A percentile compares a stretch with the other conserved stretches of the same genome.
phyloP scores from a whole-genome alignment of 305 asterid species.

The Ilex paraguariensis region DNA sequence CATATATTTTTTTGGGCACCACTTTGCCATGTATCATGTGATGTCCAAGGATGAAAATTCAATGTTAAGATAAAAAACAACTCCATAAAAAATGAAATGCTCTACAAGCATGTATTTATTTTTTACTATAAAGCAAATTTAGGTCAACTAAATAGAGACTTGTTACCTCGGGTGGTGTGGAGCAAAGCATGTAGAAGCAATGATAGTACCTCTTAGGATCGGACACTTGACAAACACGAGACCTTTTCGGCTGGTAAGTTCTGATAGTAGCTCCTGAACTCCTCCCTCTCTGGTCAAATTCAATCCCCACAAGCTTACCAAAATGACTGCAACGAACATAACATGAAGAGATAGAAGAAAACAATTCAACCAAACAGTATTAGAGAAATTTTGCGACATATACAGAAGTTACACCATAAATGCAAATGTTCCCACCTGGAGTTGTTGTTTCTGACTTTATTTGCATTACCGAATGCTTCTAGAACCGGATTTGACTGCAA shows the following conservation, averaged over 20 bases:
- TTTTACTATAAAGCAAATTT: not conserved
- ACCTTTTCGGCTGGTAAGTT: conserved; percentile 83
- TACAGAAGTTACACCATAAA: not conserved
- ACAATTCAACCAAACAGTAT: not conserved
- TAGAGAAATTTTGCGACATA: conserved; percentile 11
- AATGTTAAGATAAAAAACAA: not conserved
- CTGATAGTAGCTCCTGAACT: conserved; percentile 89
- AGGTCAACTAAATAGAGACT: not conserved
- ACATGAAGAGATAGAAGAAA: not conserved
- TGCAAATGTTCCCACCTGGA: conserved; percentile 45
- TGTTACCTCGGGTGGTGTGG: conserved; percentile 74
- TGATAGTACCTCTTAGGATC: conserved; percentile 94
- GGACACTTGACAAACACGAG: conserved; percentile 89
- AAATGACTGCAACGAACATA: conserved; percentile 55
- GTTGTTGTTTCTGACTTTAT: conserved; percentile 65
- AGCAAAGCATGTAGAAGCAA: conserved; percentile 89
- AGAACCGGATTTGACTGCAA: conserved; percentile 74
- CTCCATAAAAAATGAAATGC: not conserved
- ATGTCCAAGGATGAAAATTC: too few species aligned
- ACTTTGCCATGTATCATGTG: too few species aligned
- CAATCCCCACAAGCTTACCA: conserved; percentile 88
- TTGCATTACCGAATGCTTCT: conserved; percentile 76
- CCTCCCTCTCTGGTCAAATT: conserved; percentile 70
- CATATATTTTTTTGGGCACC: too few species aligned
- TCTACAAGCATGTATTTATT: not conserved